These are phyloP conservation scores for Termitomyces sp. DNA, from an alignment of 768 basidiomycete genomes.

Conservation along the genomic window DNA sequence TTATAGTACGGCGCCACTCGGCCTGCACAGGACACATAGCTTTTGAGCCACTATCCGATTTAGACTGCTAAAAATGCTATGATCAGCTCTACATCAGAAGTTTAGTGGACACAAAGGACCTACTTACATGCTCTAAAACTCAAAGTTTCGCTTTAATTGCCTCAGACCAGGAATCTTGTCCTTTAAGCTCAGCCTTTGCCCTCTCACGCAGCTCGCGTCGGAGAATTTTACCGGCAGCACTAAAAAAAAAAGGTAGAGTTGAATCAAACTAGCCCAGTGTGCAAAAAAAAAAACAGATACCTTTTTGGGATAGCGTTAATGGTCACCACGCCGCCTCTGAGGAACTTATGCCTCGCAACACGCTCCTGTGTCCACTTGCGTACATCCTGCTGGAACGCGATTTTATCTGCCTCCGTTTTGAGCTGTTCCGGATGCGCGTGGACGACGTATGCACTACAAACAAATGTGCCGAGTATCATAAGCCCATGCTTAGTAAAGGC, in stretches of 20 bases:
- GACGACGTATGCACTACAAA: constrained; percentile 56
- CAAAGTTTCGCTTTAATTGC: constrained; percentile 28
- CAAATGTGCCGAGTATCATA: not conserved
- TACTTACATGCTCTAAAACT: not conserved
- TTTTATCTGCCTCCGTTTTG: constrained; percentile 28
- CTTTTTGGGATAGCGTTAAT: constrained; percentile 67
- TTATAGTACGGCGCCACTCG: too few species aligned
- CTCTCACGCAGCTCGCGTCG: constrained; percentile 68
- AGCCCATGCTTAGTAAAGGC: not conserved
- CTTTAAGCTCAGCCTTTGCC: constrained; percentile 50
- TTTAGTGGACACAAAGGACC: too few species aligned
- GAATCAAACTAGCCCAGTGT: too few species aligned
- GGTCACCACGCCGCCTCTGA: constrained; percentile 71
- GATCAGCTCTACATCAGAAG: too few species aligned
- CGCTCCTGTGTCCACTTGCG: constrained; percentile 61
- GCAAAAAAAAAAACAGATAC: constrained; percentile 23
- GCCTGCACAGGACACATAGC: too few species aligned
- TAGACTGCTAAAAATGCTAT: too few species aligned
- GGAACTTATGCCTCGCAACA: constrained; percentile 69
- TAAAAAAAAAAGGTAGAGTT: constrained; percentile 24
- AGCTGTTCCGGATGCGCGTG: constrained; percentile 33
- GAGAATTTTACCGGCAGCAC: constrained; percentile 85
- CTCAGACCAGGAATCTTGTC: constrained; percentile 29
- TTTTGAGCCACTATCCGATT: too few species aligned
- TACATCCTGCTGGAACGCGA: constrained; percentile 43